Evolutionary conservation across 2,329 filamentous ascomycete genomes (phyloP).

Genomic region (Paraphaeosphaeria minitans): DNA sequence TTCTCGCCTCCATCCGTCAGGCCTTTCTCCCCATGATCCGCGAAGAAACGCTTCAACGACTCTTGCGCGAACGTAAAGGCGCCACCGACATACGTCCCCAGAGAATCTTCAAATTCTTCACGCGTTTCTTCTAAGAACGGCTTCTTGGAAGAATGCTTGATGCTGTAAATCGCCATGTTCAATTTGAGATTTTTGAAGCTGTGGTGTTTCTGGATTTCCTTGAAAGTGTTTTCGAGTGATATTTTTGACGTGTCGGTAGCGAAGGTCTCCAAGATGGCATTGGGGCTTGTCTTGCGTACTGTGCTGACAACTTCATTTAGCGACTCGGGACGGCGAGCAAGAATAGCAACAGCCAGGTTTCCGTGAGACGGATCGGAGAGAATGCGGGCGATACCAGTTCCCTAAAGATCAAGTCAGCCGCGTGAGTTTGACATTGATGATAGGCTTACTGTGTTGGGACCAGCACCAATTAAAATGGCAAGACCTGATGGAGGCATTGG

Average conservation of each 20-base stretch:
- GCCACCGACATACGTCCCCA: conserved; percentile 60
- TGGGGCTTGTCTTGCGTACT: conserved; percentile 49
- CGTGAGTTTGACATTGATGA: too few species aligned
- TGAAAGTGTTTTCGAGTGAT: conserved; percentile 56
- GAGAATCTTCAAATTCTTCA: conserved; percentile 50
- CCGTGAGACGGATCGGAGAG: conserved; percentile 58
- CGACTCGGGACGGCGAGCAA: conserved; percentile 56
- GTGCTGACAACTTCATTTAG: conserved; percentile 51
- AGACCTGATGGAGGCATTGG: conserved; percentile 3
- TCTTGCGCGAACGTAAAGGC: conserved; percentile 63
- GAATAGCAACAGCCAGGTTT: conserved; percentile 61
- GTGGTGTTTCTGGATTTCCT: conserved; percentile 54
- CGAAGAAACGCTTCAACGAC: conserved; percentile 57
- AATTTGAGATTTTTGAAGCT: conserved; percentile 59
- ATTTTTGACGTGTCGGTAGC: conserved; percentile 56
- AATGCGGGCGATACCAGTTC: conserved; percentile 61
- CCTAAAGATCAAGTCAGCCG: conserved; percentile 37
- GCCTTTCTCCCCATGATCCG: conserved; percentile 56
- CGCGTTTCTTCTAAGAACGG: conserved; percentile 61
- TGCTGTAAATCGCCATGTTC: conserved; percentile 59
- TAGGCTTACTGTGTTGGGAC: conserved; percentile 1
- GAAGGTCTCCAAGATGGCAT: conserved; percentile 58
- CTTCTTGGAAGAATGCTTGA: conserved; percentile 61
- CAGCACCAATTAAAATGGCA: conserved; percentile 4
- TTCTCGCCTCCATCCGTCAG: conserved; percentile 56